Conservation (phyloP, 352 stramenopile species). For the Phytophthora litchii region DNA sequence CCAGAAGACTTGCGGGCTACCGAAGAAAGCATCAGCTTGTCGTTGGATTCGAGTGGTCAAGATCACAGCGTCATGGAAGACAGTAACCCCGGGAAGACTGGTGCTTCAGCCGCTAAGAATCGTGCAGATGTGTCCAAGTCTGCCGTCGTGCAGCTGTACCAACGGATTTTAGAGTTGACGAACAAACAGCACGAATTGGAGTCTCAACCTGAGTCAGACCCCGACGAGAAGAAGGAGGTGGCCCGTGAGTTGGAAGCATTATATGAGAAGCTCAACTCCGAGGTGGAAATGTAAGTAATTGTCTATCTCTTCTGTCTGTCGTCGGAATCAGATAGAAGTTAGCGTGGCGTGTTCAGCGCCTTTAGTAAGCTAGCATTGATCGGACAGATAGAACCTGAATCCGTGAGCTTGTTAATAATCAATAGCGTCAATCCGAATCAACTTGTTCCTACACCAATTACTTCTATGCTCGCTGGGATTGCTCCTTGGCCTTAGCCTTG, state of each 20-base stretch:
- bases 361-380: constrained; percentile 26
- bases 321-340: constrained; percentile 22
- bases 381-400: constrained; percentile 12
- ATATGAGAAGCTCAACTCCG: constrained; percentile 55
- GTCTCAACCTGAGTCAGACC: constrained; percentile 39
- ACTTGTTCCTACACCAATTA: background rate
- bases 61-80: constrained; percentile 37
- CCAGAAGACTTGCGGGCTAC: constrained; percentile 43
- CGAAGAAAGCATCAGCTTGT: constrained; percentile 49
- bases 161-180: constrained; percentile 67
- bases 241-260: constrained; percentile 49
- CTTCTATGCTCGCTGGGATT: background rate
- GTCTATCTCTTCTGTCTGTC: constrained; percentile 25
- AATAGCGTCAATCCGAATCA: constrained; percentile 11
- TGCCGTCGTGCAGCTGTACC: constrained; percentile 63
- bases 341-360: constrained; percentile 11
- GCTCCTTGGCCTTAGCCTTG: constrained; percentile 18
- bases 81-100: constrained; percentile 8
- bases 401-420: constrained; percentile 26
- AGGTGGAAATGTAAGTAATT: constrained; percentile 42
- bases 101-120: constrained; percentile 20
- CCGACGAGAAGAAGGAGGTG: constrained; percentile 45
- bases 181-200: constrained; percentile 63
- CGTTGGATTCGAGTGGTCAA: constrained; percentile 35
- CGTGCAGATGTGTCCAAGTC: constrained; percentile 34